These are phyloP conservation scores for Ambispora gerdemannii DNA, from an alignment of 192 early-diverging fungal species.

Conservation along the genomic window DNA sequence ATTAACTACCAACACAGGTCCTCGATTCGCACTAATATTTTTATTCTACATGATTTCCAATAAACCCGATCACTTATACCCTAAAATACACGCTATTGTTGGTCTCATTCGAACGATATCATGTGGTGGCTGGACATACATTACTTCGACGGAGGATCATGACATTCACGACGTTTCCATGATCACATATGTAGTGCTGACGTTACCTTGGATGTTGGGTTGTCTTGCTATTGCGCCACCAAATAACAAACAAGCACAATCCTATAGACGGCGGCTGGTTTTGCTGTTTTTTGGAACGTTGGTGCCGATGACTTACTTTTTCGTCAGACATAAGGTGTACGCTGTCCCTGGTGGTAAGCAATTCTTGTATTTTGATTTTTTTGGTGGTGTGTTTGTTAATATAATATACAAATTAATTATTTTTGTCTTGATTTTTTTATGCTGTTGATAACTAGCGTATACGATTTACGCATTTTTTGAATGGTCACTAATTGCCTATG, in stretches of 20 bases:
- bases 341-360: slow-evolving; percentile 59
- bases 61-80: slow-evolving; percentile 35
- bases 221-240: slow-evolving; percentile 50
- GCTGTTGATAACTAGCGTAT: slow-evolving; percentile 50
- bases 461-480: slow-evolving; percentile 81
- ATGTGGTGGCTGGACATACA: slow-evolving; percentile 81
- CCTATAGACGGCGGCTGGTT: slow-evolving; percentile 54
- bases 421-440: slow-evolving; percentile 1
- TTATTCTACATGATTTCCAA: slow-evolving; percentile 37
- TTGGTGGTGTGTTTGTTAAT: neutral
- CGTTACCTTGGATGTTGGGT: slow-evolving; percentile 70
- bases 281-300: slow-evolving; percentile 67
- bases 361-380: neutral
- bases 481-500: slow-evolving; percentile 77
- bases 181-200: slow-evolving; percentile 73
- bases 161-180: slow-evolving; percentile 77
- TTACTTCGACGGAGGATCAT: slow-evolving; percentile 80
- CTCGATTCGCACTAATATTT: slow-evolving; percentile 49
- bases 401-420: neutral
- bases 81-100: slow-evolving; percentile 41
- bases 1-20: slow-evolving; percentile 31
- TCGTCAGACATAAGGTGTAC: slow-evolving; percentile 75
- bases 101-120: slow-evolving; percentile 65
- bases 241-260: slow-evolving; percentile 43
- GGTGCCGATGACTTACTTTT: slow-evolving; percentile 74